phyloP scores from a whole-genome alignment of 495 filamentous ascomycete genomes.

The Xylaria longipes region DNA sequence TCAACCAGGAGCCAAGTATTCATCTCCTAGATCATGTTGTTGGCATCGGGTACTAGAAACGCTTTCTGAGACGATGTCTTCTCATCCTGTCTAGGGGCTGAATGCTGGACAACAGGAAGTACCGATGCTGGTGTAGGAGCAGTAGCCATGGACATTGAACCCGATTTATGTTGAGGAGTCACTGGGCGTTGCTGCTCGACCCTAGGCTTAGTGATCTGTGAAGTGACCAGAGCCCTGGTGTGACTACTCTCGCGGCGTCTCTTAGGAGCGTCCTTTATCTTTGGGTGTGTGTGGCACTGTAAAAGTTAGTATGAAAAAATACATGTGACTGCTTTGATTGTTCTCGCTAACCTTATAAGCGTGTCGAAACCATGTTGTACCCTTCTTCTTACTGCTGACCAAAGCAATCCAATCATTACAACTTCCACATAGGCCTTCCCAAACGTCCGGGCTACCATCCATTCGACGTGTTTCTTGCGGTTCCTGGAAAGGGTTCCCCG shows the following conservation, averaged over 20 bases:
- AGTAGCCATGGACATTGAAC: constrained; percentile 39
- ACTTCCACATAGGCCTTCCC: constrained; percentile 79
- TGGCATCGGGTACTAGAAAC: constrained; percentile 18
- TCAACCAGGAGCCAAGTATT: not conserved
- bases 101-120: constrained; percentile 21
- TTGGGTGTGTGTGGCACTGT: constrained; percentile 77
- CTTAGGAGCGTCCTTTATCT: constrained; percentile 75
- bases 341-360: constrained; percentile 72
- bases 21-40: constrained; percentile 25
- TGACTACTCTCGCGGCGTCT: constrained; percentile 70
- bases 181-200: constrained; percentile 40
- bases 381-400: constrained; percentile 85
- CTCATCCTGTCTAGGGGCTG: constrained; percentile 4
- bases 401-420: constrained; percentile 81
- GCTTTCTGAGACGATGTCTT: not conserved
- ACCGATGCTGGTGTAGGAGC: constrained; percentile 46
- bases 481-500: constrained; percentile 73
- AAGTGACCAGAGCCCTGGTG: constrained; percentile 44
- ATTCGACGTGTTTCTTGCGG: constrained; percentile 73
- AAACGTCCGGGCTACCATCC: constrained; percentile 80
- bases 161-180: constrained; percentile 53
- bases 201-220: constrained; percentile 48
- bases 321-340: not conserved
- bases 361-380: constrained; percentile 83
- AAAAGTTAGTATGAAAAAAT: constrained; percentile 23